Evolutionary conservation across 106 monocot species (phyloP).

Genomic region (Narthecium ossifragum): DNA sequence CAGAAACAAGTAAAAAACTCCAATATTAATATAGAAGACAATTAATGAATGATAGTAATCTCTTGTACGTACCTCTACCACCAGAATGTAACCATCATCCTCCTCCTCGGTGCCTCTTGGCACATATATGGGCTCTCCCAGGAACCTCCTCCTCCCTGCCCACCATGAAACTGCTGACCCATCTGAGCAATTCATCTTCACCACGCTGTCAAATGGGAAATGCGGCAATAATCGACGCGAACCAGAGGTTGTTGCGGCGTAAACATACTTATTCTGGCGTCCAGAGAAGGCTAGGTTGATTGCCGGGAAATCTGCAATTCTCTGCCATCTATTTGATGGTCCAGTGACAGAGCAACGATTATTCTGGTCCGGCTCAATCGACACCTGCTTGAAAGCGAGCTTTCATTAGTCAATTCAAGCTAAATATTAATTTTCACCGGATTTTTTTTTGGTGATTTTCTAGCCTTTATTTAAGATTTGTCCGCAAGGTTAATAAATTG

Average conservation of each 20-base stretch:
- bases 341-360: constrained; percentile 19
- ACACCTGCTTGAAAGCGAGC: too few relatives aligned
- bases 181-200: constrained; percentile 38
- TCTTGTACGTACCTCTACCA: constrained; percentile 54
- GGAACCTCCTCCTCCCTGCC: constrained; percentile 41
- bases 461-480: too few relatives aligned
- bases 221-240: constrained; percentile 47
- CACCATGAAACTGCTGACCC: constrained; percentile 50
- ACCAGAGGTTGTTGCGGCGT: constrained; percentile 45
- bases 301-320: constrained; percentile 67
- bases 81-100: constrained; percentile 77
- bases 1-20: background rate
- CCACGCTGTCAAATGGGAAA: constrained; percentile 76
- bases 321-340: constrained; percentile 35
- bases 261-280: constrained; percentile 36
- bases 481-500: too few relatives aligned
- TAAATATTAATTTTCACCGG: too few relatives aligned
- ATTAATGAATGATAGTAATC: background rate
- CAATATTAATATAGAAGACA: background rate
- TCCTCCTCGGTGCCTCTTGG: constrained; percentile 45
- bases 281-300: constrained; percentile 61
- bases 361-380: too few relatives aligned
- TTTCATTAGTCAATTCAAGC: too few relatives aligned
- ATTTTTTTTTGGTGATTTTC: too few relatives aligned
- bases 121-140: constrained; percentile 83